phyloP scores from a whole-genome alignment of 192 early-diverging fungal genomes.

The Backusella tarrabulga region DNA sequence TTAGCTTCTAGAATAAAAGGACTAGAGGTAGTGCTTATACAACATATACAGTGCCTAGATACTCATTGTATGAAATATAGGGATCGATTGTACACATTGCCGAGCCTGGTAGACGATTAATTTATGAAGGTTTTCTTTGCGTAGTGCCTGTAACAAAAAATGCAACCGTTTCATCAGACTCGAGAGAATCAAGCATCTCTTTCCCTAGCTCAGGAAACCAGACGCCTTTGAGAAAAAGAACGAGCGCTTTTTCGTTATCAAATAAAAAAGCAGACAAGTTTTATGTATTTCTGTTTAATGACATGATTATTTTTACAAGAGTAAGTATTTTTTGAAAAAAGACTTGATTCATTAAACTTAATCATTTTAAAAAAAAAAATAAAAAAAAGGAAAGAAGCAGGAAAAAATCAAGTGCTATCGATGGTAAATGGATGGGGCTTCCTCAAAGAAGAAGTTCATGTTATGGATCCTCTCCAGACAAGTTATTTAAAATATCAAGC shows the following conservation, averaged over 20 bases:
- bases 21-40: not conserved
- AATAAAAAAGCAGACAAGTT: not conserved
- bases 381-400: not conserved
- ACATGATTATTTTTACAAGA: conserved; percentile 26
- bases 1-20: conserved; percentile 20
- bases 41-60: not conserved
- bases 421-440: not conserved
- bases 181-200: not conserved
- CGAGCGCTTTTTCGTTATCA: conserved; percentile 15
- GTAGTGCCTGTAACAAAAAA: conserved; percentile 7
- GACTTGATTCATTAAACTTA: not conserved
- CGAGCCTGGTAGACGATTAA: conserved; percentile 5
- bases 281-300: conserved; percentile 32
- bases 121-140: conserved; percentile 23
- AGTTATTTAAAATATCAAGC: conserved; percentile 11
- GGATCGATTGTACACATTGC: not conserved
- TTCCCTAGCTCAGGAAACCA: not conserved
- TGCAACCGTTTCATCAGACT: not conserved
- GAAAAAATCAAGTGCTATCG: not conserved
- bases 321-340: conserved; percentile 4
- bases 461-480: conserved; percentile 15
- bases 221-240: not conserved
- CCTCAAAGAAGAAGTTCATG: not conserved
- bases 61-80: not conserved
- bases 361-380: not conserved